Percentiles rank a stretch among this genome's conserved stretches.
These are phyloP conservation scores for Sporisorium iseilematis-ciliati DNA, from an alignment of 1,284 basidiomycete species.

Conservation along the genomic window DNA sequence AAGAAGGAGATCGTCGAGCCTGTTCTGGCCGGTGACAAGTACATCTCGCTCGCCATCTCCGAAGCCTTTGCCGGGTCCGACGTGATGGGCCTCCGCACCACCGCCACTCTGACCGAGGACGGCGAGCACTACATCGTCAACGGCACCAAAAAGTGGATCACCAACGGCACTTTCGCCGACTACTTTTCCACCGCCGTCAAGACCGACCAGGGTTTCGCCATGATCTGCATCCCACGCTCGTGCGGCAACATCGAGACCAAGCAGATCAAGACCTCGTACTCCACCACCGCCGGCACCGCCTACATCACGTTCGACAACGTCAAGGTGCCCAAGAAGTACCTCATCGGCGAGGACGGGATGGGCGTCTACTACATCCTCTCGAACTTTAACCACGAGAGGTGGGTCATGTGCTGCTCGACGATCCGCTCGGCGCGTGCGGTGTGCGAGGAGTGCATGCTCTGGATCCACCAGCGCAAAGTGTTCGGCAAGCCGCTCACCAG, in stretches of 20 bases:
- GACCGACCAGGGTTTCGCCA: constrained; percentile 82
- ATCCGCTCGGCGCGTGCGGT: constrained; percentile 73
- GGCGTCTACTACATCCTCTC: constrained; percentile 81
- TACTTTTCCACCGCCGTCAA: constrained; percentile 73
- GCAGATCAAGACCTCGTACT: constrained; percentile 76
- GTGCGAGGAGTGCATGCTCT: constrained; percentile 64
- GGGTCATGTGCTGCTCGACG: constrained; percentile 81
- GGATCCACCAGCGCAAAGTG: constrained; percentile 69
- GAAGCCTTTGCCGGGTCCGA: constrained; percentile 93
- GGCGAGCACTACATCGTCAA: constrained; percentile 75
- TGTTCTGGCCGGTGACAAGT: constrained; percentile 84
- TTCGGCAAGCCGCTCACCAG: constrained; percentile 77
- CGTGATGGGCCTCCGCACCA: constrained; percentile 77
- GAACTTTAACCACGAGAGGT: constrained; percentile 72
- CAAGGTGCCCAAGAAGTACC: constrained; percentile 85
- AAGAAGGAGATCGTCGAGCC: constrained; percentile 84
- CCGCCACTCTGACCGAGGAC: constrained; percentile 84
- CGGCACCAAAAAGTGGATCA: constrained; percentile 81
- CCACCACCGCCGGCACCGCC: constrained; percentile 75
- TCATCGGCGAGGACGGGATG: constrained; percentile 84
- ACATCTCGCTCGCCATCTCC: constrained; percentile 84
- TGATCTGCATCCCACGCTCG: constrained; percentile 77
- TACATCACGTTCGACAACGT: constrained; percentile 90
- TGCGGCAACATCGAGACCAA: constrained; percentile 80
- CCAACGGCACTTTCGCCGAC: constrained; percentile 78